These are phyloP conservation scores for Peribolospora kevripleyi DNA, from an alignment of 768 basidiomycete species.

Conservation along the genomic window DNA sequence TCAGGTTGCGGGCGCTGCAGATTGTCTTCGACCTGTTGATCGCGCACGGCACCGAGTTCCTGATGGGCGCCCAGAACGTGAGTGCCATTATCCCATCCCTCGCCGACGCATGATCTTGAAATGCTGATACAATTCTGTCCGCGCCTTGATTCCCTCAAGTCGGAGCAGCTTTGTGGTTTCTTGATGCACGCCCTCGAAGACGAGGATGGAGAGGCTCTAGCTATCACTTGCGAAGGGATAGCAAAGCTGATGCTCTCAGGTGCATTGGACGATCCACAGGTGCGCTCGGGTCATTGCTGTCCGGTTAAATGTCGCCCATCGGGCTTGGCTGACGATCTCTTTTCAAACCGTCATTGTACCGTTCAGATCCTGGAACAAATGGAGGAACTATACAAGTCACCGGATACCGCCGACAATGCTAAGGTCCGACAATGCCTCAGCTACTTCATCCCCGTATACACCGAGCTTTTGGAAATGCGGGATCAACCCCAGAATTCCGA, in stretches of 20 bases:
- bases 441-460: conserved; percentile 61
- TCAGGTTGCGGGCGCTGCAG: conserved; percentile 49
- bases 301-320: not conserved
- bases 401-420: conserved; percentile 55
- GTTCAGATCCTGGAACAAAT: conserved; percentile 28
- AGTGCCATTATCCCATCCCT: not conserved
- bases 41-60: conserved; percentile 46
- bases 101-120: not conserved
- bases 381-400: conserved; percentile 45
- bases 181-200: conserved; percentile 35
- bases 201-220: conserved; percentile 37
- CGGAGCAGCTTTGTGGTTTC: conserved; percentile 27
- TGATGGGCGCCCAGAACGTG: conserved; percentile 15
- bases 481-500: too few relatives aligned
- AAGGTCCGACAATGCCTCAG: conserved; percentile 61
- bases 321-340: not conserved
- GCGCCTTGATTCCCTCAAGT: conserved; percentile 26
- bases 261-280: conserved; percentile 45
- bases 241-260: conserved; percentile 66
- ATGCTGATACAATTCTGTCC: not conserved
- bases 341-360: not conserved
- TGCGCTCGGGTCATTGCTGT: conserved; percentile 18
- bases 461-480: too few relatives aligned
- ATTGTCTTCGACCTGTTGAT: conserved; percentile 67
- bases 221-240: conserved; percentile 48